Conservation (phyloP, 305 asterid genomes). For the Plantago coronopus region DNA sequence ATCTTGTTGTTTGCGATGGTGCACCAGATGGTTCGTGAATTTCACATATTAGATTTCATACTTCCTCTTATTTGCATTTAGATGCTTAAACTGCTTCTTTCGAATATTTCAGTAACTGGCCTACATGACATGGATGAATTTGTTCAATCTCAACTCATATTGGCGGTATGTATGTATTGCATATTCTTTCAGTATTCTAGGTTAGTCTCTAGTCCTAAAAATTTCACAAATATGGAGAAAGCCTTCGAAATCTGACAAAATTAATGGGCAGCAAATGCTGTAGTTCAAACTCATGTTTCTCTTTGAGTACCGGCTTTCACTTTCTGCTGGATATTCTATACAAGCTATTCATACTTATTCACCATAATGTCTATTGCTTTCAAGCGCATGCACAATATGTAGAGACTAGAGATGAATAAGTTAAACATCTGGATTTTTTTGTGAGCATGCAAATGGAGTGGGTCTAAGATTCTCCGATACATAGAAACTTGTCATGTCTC, state of each 20-base stretch:
- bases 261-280: background rate
- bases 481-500: constrained; percentile 5
- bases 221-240: background rate
- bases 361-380: too few relatives aligned
- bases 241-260: too few relatives aligned
- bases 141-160: constrained; percentile 92
- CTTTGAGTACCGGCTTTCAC: background rate
- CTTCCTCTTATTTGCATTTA: constrained; percentile 15
- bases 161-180: constrained; percentile 59
- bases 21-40: constrained; percentile 88
- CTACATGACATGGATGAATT: constrained; percentile 98
- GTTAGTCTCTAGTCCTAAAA: too few relatives aligned
- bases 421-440: too few relatives aligned
- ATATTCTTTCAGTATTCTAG: background rate
- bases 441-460: background rate
- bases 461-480: background rate
- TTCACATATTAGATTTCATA: constrained; percentile 12
- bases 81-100: constrained; percentile 17
- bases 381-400: too few relatives aligned
- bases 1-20: constrained; percentile 97
- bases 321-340: background rate
- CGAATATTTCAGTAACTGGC: constrained; percentile 72
- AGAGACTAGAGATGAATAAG: too few relatives aligned
- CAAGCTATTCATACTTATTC: background rate
- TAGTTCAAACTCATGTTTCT: too few relatives aligned